Evolutionary conservation across 768 basidiomycete species (phyloP).

Genomic region (Pleurotus djamor): DNA sequence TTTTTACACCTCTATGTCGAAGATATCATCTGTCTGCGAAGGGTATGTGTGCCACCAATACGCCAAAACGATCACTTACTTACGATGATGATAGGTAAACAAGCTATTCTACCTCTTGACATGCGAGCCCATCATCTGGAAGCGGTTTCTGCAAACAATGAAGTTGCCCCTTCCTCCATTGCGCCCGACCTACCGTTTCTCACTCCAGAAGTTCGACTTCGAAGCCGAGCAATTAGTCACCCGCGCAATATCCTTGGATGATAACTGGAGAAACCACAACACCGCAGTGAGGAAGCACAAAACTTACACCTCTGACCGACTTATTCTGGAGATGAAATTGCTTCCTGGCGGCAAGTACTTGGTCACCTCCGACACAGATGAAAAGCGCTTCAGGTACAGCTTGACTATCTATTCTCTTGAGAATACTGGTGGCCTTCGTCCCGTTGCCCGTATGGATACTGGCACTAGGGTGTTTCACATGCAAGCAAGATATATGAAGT

Average conservation of each 20-base stretch:
- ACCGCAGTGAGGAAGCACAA: slow-evolving; percentile 29
- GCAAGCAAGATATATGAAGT: slow-evolving; percentile 58
- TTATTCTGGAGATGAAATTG: slow-evolving; percentile 50
- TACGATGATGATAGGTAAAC: slow-evolving; percentile 41
- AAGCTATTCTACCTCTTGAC: slow-evolving; percentile 60
- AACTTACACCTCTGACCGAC: slow-evolving; percentile 27
- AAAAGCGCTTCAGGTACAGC: slow-evolving; percentile 39
- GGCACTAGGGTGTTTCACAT: slow-evolving; percentile 52
- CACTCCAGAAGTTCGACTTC: slow-evolving; percentile 29
- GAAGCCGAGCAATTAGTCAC: slow-evolving; percentile 60
- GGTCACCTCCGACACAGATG: slow-evolving; percentile 54
- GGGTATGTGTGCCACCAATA: slow-evolving; percentile 23
- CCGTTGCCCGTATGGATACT: slow-evolving; percentile 49
- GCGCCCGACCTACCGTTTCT: slow-evolving; percentile 54
- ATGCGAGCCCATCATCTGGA: slow-evolving; percentile 70
- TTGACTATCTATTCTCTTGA: slow-evolving; percentile 57
- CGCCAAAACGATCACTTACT: neutral
- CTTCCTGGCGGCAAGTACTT: slow-evolving; percentile 71
- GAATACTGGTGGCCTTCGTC: slow-evolving; percentile 39
- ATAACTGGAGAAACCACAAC: slow-evolving; percentile 49
- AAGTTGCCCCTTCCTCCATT: slow-evolving; percentile 56
- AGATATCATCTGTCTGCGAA: slow-evolving; percentile 43
- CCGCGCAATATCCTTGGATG: slow-evolving; percentile 56
- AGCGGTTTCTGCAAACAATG: slow-evolving; percentile 55
- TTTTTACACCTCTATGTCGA: slow-evolving; percentile 40